phyloP scores from a whole-genome alignment of 2,329 filamentous ascomycete genomes.

The Arthrobotrys iridis region DNA sequence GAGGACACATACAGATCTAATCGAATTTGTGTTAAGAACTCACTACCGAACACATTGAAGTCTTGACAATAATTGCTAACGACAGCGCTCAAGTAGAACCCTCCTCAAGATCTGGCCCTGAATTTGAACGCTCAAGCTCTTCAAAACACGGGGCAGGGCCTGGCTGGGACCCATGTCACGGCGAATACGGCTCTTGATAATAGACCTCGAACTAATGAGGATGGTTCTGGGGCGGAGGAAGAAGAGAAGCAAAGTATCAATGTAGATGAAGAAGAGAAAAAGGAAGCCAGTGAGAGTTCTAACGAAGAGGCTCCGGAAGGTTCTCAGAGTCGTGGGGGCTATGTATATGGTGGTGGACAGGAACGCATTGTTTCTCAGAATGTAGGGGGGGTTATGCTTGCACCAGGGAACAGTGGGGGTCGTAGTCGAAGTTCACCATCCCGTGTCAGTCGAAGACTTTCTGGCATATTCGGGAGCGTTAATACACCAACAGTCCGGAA shows the following conservation, averaged over 20 bases:
- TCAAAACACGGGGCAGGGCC: too few relatives aligned
- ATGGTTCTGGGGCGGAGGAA: too few relatives aligned
- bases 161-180: too few relatives aligned
- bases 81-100: too few relatives aligned
- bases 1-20: not conserved
- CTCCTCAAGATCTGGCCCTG: too few relatives aligned
- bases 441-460: not conserved
- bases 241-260: not conserved
- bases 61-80: too few relatives aligned
- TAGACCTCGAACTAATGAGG: too few relatives aligned
- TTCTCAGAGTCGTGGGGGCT: not conserved
- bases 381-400: too few relatives aligned
- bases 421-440: constrained; percentile 13
- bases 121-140: too few relatives aligned
- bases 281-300: not conserved
- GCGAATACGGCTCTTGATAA: too few relatives aligned
- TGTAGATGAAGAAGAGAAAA: not conserved
- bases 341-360: not conserved
- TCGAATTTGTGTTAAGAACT: too few relatives aligned
- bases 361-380: not conserved
- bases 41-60: too few relatives aligned
- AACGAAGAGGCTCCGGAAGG: not conserved
- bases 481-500: not conserved
- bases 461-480: not conserved
- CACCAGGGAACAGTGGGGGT: not conserved